Evolutionary conservation across 257 asterid genomes (phyloP), one percentile per base, ranked within the genome.

Genomic region (Solanum bulbocastanum): DNA sequence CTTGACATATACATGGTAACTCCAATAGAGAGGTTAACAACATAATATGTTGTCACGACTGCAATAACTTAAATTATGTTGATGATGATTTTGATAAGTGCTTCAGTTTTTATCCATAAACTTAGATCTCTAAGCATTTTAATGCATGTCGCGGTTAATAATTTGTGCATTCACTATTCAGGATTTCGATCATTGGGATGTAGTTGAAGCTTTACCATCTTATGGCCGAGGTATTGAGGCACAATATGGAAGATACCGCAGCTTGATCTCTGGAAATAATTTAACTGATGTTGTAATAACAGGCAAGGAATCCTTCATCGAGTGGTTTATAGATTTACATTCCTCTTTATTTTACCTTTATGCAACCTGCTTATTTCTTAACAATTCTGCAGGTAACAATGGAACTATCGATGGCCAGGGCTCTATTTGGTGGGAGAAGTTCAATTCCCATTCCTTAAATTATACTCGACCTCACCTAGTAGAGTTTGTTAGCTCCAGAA

Each of bases 371-470:
- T 73, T 35, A 86, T 86, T 76, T 72, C 83, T 32, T 3, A 36
- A 46, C 65, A n/a, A 86, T 74, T 86, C 15, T 75, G 75, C 91
- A 98, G 99, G 99, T 65, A 95, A 98, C 86, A 96, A 95, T 87
- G 99, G 99, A 84, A 98, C 98, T 60, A 94, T 98, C 40, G 97
- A 98, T 68, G 99, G 99, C 33, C 99, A 96, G 79, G 99, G 99
- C 78, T 94, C 94, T 3, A 89, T 96, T 81, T 98, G 99, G 99
- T 98, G 99, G 99, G 96, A 98, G 75, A 91, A 86, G 88, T 66
- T 91, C 58, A 90, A 84, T 66, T 36, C 89, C 44, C 94, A 91
- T 90, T 88, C 96, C 72, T 92, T 98, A 76, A 96, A 98, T 90
- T 93, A 96, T 92, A 98, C 98, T 72, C 91, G 99, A 76, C 99